phyloP scores from a whole-genome alignment of 139 green algal species.

The Medakamo hakoo region DNA sequence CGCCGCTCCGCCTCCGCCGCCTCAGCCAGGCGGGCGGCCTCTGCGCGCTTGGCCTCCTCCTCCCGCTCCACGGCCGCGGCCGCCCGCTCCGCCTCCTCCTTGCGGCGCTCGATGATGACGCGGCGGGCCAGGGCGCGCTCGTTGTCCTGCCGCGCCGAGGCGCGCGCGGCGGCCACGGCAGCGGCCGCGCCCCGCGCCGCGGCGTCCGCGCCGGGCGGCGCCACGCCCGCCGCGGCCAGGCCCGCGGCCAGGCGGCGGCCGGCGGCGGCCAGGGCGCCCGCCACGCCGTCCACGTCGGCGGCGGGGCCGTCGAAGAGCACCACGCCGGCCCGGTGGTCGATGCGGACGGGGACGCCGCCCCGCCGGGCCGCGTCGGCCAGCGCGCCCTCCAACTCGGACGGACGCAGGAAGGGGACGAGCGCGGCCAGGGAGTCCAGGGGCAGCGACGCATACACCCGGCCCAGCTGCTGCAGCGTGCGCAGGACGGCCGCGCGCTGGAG shows the following conservation, averaged over 20 bases:
- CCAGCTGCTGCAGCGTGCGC: conserved; percentile 64
- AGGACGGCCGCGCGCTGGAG: conserved; percentile 39
- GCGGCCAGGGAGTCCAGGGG: conserved; percentile 22
- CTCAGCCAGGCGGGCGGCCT: conserved; percentile 41
- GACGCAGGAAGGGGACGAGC: conserved; percentile 19
- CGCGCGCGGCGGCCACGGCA: conserved; percentile 23
- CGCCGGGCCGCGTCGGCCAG: conserved; percentile 82
- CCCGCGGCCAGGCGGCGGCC: conserved; percentile 54
- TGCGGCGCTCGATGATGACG: conserved; percentile 85
- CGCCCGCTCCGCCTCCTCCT: conserved; percentile 80
- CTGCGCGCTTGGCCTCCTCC: conserved; percentile 45
- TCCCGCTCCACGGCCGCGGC: conserved; percentile 69
- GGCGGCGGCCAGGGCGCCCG: conserved; percentile 36
- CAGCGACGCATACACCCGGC: conserved; percentile 40
- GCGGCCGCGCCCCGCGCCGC: conserved; percentile 13
- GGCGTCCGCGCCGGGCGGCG: conserved; percentile 6
- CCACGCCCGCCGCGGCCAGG: conserved; percentile 31
- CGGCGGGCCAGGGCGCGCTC: conserved; percentile 58
- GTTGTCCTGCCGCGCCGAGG: conserved; percentile 58
- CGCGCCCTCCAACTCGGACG: conserved; percentile 49
- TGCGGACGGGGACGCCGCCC: conserved; percentile 68
- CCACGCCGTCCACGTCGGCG: conserved; percentile 45
- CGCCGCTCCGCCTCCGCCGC: conserved; percentile 49
- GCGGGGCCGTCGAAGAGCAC: conserved; percentile 67
- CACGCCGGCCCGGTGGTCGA: conserved; percentile 80